Evolutionary conservation across 208 protist species (phyloP), one percentile per base, ranked within the genome.

Genomic region (Naegleria gruberi): DNA sequence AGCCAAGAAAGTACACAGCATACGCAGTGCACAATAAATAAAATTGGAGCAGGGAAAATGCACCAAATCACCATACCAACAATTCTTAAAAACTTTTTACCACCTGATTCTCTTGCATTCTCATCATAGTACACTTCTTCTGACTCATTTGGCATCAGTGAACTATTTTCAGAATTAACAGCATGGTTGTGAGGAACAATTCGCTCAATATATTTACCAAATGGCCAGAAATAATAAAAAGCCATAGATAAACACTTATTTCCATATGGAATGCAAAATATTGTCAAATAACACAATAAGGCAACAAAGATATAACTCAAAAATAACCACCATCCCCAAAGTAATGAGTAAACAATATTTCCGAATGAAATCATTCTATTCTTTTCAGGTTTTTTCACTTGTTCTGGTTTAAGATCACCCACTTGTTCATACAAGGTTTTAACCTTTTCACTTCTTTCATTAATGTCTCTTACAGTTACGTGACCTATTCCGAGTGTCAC

Each of bases 1-100:
- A 94, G 57, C 90, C 92, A 94, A 44, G 84, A 83, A 19, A 94
- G n/a, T 30, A 47, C 15, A 37, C 81, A 91, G 51, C 51, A 65
- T 23, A 10, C 15, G 12, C 19, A 15, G 83, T 92, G 90, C 17
- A 89, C 17, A 44, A 91, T 26, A 2, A 45, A 30, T 26, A 94
- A 82, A 4, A 94, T 47, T 41, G 92, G 46, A n/a, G 43, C 55
- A 81, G 89, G n/a, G 65, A 92, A 81, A 10, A 93, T 65, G 91
- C 40, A 77, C 41, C 47, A 90, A 55, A 41, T 82, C 34, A 57
- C 87, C 30, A 46, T 93, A 87, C 26, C 82, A 90, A 74, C 84
- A 7, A 46, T 74, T n/a, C 26, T 86, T 86, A 46, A 3, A 86
- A 86, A 46, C 30, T 23, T 55, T 81, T 30, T n/a, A n/a, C 65